Percentiles rank a stretch among this genome's conserved stretches.
phyloP scores from a whole-genome alignment of 106 monocot genomes.

The Hemerocallis citrina region DNA sequence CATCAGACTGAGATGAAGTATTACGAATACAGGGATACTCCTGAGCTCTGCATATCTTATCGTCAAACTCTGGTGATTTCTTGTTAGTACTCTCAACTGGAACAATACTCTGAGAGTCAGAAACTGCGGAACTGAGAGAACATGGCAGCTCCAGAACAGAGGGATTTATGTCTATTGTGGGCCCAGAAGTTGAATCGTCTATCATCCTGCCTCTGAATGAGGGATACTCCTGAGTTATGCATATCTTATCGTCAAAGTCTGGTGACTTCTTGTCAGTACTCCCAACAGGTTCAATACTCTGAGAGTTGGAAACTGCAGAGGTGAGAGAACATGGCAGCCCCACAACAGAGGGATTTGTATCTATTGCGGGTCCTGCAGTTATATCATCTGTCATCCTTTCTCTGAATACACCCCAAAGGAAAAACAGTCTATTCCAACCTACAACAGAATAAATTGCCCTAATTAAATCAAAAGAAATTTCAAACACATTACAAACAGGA shows the following conservation, averaged over 20 bases:
- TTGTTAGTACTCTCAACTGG: neutral
- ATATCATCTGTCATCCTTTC: slow-evolving; percentile 15
- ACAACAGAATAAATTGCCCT: slow-evolving; percentile 3
- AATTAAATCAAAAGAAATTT: neutral
- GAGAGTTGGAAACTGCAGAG: neutral
- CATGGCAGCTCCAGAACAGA: slow-evolving; percentile 2
- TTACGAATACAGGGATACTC: neutral
- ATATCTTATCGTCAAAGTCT: slow-evolving; percentile 7
- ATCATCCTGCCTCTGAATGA: too few relatives aligned
- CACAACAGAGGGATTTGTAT: neutral
- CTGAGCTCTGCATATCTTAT: neutral
- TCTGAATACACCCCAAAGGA: slow-evolving; percentile 82
- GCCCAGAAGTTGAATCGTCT: neutral
- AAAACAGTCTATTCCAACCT: slow-evolving; percentile 89
- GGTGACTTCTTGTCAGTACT: slow-evolving; percentile 7
- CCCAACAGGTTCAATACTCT: slow-evolving; percentile 7
- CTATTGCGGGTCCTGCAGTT: slow-evolving; percentile 6
- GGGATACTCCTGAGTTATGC: neutral
- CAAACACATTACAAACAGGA: neutral
- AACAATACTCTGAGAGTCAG: slow-evolving; percentile 9
- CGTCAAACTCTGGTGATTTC: slow-evolving; percentile 8
- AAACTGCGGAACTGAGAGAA: slow-evolving; percentile 2
- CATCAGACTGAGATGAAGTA: neutral
- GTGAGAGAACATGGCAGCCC: slow-evolving; percentile 3
- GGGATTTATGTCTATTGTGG: slow-evolving; percentile 11